Conservation (phyloP, 2,329 filamentous ascomycete species). For the Coleophoma crateriformis region DNA sequence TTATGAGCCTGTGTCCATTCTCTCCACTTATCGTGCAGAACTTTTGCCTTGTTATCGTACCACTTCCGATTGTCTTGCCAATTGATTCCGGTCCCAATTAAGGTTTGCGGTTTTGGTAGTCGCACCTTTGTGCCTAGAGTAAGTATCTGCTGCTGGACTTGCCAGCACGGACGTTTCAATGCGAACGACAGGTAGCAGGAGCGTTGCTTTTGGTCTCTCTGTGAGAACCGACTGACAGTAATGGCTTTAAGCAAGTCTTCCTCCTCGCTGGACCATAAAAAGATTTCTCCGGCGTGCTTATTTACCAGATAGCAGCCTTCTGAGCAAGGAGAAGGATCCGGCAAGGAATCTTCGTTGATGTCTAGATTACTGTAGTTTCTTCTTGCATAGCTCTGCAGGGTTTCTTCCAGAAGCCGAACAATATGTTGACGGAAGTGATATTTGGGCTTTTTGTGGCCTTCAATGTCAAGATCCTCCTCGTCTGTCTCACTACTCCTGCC, state of each 20-base stretch:
- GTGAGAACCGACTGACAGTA: slow-evolving; percentile 5
- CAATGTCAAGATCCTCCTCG: slow-evolving; percentile 1
- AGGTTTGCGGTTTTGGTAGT: slow-evolving; percentile 2
- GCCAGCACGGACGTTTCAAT: slow-evolving; percentile 19
- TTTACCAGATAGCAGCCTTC: slow-evolving; percentile 8
- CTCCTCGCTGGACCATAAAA: slow-evolving; percentile 3
- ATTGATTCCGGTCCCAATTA: neutral
- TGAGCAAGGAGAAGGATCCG: slow-evolving; percentile 7
- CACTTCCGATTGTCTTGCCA: slow-evolving; percentile 10
- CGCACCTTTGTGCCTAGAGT: slow-evolving; percentile 6
- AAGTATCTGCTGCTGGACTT: slow-evolving; percentile 8
- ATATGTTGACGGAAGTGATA: slow-evolving; percentile 7
- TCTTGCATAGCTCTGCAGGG: slow-evolving; percentile 11
- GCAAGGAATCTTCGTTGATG: slow-evolving; percentile 1
- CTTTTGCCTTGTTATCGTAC: slow-evolving; percentile 22
- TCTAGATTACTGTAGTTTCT: neutral
- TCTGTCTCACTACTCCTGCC: slow-evolving; percentile 7
- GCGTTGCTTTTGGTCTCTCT: slow-evolving; percentile 1
- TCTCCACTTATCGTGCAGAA: slow-evolving; percentile 16
- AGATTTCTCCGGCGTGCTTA: neutral
- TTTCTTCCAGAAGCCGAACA: slow-evolving; percentile 12
- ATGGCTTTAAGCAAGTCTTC: slow-evolving; percentile 5
- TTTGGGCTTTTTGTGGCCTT: neutral
- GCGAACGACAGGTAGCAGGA: slow-evolving; percentile 18
- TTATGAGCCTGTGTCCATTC: slow-evolving; percentile 17